These are phyloP conservation scores for Pistacia atlantica DNA, from an alignment of 345 rosid genomes.

Conservation along the genomic window DNA sequence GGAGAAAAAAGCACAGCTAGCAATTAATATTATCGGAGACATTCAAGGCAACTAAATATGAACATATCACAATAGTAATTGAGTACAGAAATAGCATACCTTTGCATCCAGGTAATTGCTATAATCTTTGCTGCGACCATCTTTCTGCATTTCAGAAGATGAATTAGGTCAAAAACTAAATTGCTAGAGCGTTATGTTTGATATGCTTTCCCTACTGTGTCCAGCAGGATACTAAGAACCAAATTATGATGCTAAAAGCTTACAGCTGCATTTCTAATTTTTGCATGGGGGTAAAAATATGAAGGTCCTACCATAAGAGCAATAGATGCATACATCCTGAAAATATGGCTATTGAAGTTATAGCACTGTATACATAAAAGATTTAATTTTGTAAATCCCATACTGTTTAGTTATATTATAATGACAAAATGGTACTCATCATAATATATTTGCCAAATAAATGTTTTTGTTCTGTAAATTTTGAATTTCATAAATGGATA, in stretches of 20 bases:
- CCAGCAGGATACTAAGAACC: neutral
- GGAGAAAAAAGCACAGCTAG: neutral
- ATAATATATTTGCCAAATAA: neutral
- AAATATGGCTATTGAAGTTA: neutral
- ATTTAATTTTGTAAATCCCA: too few relatives aligned
- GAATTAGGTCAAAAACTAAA: slow-evolving; percentile 23
- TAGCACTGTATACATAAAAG: too few relatives aligned
- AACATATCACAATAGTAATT: too few relatives aligned
- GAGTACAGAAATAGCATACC: slow-evolving; percentile 41
- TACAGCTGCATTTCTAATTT: neutral
- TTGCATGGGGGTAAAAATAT: neutral
- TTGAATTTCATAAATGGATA: neutral
- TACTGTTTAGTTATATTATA: neutral
- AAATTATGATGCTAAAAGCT: neutral
- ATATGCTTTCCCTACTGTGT: neutral
- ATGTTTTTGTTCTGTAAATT: neutral
- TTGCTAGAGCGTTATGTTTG: neutral
- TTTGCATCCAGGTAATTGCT: slow-evolving; percentile 85
- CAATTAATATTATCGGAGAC: too few relatives aligned
- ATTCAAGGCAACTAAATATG: neutral
- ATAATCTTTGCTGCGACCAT: slow-evolving; percentile 83
- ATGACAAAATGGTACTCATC: neutral
- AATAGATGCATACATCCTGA: neutral
- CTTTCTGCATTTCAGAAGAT: slow-evolving; percentile 64
- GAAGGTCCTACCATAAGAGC: neutral